Evolutionary conservation across 352 stramenopile genomes (phyloP).

Genomic region (Phytopythium kandeliae): DNA sequence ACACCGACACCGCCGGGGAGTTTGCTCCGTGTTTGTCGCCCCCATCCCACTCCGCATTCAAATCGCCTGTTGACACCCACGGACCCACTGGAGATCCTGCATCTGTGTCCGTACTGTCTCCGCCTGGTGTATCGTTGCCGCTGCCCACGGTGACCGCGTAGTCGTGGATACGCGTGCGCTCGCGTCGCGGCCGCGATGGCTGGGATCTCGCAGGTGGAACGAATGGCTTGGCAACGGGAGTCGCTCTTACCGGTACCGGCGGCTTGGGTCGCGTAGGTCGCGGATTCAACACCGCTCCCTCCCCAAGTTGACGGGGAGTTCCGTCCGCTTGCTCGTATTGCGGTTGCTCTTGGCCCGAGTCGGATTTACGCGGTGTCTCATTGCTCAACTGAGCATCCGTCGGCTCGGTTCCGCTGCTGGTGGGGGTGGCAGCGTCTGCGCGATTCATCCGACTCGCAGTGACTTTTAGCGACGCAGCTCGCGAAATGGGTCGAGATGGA

Average conservation of each 20-base stretch:
- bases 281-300: constrained; percentile 13
- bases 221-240: background rate
- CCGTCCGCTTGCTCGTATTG: background rate
- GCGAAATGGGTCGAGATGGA: background rate
- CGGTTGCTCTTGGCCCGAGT: constrained; percentile 5
- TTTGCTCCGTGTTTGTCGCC: background rate
- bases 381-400: background rate
- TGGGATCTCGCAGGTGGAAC: background rate
- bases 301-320: background rate
- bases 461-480: background rate
- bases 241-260: background rate
- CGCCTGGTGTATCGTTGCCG: background rate
- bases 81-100: constrained; percentile 39
- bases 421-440: background rate
- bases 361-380: constrained; percentile 1
- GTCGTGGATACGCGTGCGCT: constrained; percentile 5
- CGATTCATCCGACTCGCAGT: background rate
- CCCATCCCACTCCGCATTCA: background rate
- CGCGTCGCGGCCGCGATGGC: constrained; percentile 8
- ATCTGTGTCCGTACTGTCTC: constrained; percentile 7
- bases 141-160: constrained; percentile 5
- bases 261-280: constrained; percentile 2
- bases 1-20: constrained; percentile 11
- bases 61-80: constrained; percentile 28
- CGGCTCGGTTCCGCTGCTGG: background rate